phyloP scores from a whole-genome alignment of 176 grass and related monocot genomes.

The Tuctoria greenei region DNA sequence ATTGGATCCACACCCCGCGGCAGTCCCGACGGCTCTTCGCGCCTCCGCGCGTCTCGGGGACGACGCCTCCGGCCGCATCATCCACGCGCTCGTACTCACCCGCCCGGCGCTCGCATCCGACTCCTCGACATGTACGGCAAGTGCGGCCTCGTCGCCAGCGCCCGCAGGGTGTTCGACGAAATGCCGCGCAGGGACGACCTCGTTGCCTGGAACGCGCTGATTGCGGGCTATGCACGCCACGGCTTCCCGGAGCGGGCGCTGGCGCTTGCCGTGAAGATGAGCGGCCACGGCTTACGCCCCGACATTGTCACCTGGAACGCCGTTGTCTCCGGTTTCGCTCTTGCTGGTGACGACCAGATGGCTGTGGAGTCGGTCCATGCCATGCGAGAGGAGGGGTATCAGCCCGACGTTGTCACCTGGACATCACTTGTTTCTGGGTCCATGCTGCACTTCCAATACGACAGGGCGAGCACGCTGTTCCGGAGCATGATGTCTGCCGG shows the following conservation, averaged over 20 bases:
- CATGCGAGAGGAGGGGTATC: slow-evolving; percentile 50
- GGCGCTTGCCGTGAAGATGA: slow-evolving; percentile 55
- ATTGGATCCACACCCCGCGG: slow-evolving; percentile 30
- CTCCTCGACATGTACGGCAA: slow-evolving; percentile 70
- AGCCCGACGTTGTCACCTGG: slow-evolving; percentile 62
- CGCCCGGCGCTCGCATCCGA: slow-evolving; percentile 39
- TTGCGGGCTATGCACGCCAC: slow-evolving; percentile 59
- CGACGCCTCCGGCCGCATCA: slow-evolving; percentile 31
- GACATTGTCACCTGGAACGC: slow-evolving; percentile 67
- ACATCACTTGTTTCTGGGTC: slow-evolving; percentile 54
- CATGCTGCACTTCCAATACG: slow-evolving; percentile 57
- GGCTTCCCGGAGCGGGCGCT: slow-evolving; percentile 42
- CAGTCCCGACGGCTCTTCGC: slow-evolving; percentile 55
- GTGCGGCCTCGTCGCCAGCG: slow-evolving; percentile 38
- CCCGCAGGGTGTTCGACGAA: slow-evolving; percentile 65
- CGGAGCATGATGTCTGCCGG: slow-evolving; percentile 39
- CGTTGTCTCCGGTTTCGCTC: slow-evolving; percentile 46
- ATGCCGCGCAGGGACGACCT: slow-evolving; percentile 36
- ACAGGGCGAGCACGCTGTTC: slow-evolving; percentile 44
- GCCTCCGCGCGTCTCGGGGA: slow-evolving; percentile 51
- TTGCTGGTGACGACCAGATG: slow-evolving; percentile 37
- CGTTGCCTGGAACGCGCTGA: slow-evolving; percentile 61
- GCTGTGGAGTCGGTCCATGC: slow-evolving; percentile 35
- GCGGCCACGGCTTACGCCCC: slow-evolving; percentile 27
- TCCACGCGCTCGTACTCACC: slow-evolving; percentile 45